These are phyloP conservation scores for Aureobasidium mangrovei DNA, from an alignment of 2,329 filamentous ascomycete genomes.

Conservation along the genomic window DNA sequence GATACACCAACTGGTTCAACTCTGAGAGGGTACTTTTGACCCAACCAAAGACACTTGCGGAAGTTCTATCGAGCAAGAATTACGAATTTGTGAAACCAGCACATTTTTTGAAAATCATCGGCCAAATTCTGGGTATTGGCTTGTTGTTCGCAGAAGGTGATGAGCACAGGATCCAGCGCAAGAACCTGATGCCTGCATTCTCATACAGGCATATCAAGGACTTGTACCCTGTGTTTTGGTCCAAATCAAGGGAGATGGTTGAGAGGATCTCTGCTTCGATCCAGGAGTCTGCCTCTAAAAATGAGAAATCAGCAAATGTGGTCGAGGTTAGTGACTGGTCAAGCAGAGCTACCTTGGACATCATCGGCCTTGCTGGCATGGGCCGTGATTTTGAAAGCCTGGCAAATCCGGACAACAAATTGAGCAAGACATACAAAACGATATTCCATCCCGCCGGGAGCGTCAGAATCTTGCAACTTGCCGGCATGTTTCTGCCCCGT, in stretches of 20 bases:
- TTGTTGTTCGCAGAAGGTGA: slow-evolving; percentile 81
- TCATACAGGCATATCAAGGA: slow-evolving; percentile 43
- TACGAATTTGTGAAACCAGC: slow-evolving; percentile 44
- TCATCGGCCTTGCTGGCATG: slow-evolving; percentile 50
- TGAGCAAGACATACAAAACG: slow-evolving; percentile 43
- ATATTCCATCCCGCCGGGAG: slow-evolving; percentile 41
- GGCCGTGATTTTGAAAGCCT: slow-evolving; percentile 48
- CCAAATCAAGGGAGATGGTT: slow-evolving; percentile 37
- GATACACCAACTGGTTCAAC: slow-evolving; percentile 43
- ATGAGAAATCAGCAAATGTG: slow-evolving; percentile 27
- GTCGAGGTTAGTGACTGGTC: slow-evolving; percentile 40
- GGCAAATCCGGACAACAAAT: slow-evolving; percentile 41
- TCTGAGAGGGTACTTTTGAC: slow-evolving; percentile 38
- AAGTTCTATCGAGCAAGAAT: slow-evolving; percentile 42
- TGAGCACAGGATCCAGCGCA: slow-evolving; percentile 62
- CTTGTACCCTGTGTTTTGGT: slow-evolving; percentile 41
- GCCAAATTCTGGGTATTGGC: slow-evolving; percentile 59
- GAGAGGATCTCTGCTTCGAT: slow-evolving; percentile 28
- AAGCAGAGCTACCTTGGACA: slow-evolving; percentile 47
- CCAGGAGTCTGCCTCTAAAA: slow-evolving; percentile 16
- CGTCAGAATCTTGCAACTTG: slow-evolving; percentile 48
- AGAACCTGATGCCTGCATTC: slow-evolving; percentile 42
- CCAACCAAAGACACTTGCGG: slow-evolving; percentile 38
- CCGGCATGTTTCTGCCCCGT: slow-evolving; percentile 50
- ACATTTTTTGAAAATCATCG: slow-evolving; percentile 44